phyloP scores from a whole-genome alignment of 352 stramenopile species.

The Pythium rhizo-oryzae region DNA sequence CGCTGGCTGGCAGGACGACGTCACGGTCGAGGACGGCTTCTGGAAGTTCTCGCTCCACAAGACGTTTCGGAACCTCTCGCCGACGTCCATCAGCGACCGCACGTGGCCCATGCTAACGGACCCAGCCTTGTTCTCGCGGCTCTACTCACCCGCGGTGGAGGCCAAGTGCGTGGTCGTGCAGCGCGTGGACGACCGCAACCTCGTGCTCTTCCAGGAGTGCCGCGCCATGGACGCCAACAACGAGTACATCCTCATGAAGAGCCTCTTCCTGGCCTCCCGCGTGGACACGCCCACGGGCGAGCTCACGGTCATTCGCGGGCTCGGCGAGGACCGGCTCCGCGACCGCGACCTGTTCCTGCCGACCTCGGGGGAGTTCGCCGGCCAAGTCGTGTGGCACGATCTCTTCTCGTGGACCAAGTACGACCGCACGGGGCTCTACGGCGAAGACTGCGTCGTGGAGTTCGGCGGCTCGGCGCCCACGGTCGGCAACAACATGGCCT shows the following conservation, averaged over 20 bases:
- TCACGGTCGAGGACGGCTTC: conserved; percentile 20
- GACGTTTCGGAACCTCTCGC: conserved; percentile 18
- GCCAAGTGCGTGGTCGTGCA: conserved; percentile 31
- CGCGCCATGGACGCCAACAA: conserved; percentile 30
- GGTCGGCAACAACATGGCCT: conserved; percentile 40
- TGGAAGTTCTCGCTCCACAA: conserved; percentile 32
- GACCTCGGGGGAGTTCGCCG: conserved; percentile 4
- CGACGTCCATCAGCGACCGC: not conserved
- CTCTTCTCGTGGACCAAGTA: conserved; percentile 38
- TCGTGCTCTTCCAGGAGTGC: conserved; percentile 36
- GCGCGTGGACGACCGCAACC: conserved; percentile 36
- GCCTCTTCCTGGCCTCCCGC: conserved; percentile 25
- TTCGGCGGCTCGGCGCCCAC: conserved; percentile 41
- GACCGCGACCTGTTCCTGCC: conserved; percentile 32
- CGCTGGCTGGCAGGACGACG: conserved; percentile 30
- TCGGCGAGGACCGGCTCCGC: conserved; percentile 37
- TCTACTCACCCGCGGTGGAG: conserved; percentile 33
- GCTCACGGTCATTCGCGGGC: conserved; percentile 32
- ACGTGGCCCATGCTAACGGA: conserved; percentile 27
- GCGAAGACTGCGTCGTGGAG: conserved; percentile 35
- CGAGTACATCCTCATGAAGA: conserved; percentile 33
- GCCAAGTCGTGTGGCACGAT: conserved; percentile 32
- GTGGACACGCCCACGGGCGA: conserved; percentile 12
- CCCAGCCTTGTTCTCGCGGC: conserved; percentile 11
- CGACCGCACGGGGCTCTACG: conserved; percentile 31